Evolutionary conservation across 2,329 filamentous ascomycete species (phyloP).

Genomic region (Hypoxylon sp.): DNA sequence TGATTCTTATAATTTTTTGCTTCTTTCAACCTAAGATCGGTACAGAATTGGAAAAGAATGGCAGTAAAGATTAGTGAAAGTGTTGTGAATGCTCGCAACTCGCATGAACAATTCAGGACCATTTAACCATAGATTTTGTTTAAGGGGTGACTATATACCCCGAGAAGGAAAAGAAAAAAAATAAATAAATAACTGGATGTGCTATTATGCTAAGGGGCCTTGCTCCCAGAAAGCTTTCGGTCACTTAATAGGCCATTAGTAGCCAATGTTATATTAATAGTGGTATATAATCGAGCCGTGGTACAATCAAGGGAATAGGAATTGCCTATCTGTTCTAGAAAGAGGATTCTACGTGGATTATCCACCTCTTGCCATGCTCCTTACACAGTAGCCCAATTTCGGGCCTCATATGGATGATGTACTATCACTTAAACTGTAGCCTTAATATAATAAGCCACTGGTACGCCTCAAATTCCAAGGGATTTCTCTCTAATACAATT

Average conservation of each 20-base stretch:
- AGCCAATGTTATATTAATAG: neutral
- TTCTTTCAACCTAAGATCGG: neutral
- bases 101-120: too few relatives aligned
- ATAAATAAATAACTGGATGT: neutral
- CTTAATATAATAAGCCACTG: neutral
- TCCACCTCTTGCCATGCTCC: neutral
- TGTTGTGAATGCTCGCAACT: too few relatives aligned
- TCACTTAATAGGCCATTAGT: neutral
- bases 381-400: neutral
- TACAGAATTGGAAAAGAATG: neutral
- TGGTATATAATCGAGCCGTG: neutral
- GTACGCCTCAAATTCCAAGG: neutral
- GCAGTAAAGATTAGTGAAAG: neutral
- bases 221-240: neutral
- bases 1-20: neutral
- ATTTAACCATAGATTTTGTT: too few relatives aligned
- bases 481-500: neutral
- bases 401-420: neutral
- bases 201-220: neutral
- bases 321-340: neutral
- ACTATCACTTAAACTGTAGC: neutral
- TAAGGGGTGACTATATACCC: too few relatives aligned
- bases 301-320: neutral
- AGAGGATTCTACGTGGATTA: neutral
- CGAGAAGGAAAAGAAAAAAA: too few relatives aligned